A percentile compares a stretch with the other conserved stretches of the same genome.
phyloP scores from a whole-genome alignment of 2,329 filamentous ascomycete genomes.

The Lasiodiplodia sp. region DNA sequence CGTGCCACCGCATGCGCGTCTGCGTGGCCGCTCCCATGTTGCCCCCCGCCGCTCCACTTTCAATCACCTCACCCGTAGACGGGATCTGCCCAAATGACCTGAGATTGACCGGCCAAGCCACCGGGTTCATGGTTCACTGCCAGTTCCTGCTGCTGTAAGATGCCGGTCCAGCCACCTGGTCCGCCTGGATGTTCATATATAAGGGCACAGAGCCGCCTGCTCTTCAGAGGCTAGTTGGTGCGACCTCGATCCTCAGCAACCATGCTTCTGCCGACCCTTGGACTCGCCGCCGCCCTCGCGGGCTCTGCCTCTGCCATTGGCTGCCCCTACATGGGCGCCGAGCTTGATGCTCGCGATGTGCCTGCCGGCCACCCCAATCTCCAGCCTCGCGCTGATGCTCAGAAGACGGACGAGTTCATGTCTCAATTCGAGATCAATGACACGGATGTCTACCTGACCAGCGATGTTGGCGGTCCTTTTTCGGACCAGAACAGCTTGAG shows the following conservation, averaged over 20 bases:
- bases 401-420: conserved; percentile 45
- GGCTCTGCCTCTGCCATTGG: conserved; percentile 26
- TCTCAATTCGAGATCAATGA: conserved; percentile 48
- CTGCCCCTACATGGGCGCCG: conserved; percentile 48
- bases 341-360: conserved; percentile 37
- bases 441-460: conserved; percentile 56
- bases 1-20: conserved; percentile 28
- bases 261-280: conserved; percentile 29
- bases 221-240: conserved; percentile 7
- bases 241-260: not conserved
- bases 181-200: conserved; percentile 22
- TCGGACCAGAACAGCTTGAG: conserved; percentile 71
- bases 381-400: conserved; percentile 38
- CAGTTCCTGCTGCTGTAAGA: conserved; percentile 14
- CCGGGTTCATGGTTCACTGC: conserved; percentile 16
- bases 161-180: conserved; percentile 17
- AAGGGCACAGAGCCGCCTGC: conserved; percentile 13
- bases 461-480: conserved; percentile 73
- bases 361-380: conserved; percentile 39
- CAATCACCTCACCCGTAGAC: conserved; percentile 30
- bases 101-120: conserved; percentile 22
- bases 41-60: conserved; percentile 30
- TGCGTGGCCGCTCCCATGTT: conserved; percentile 29
- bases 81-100: conserved; percentile 29
- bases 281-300: conserved; percentile 28